Conservation (phyloP, 2,329 filamentous ascomycete species). For the Venturiaceae sp. region DNA sequence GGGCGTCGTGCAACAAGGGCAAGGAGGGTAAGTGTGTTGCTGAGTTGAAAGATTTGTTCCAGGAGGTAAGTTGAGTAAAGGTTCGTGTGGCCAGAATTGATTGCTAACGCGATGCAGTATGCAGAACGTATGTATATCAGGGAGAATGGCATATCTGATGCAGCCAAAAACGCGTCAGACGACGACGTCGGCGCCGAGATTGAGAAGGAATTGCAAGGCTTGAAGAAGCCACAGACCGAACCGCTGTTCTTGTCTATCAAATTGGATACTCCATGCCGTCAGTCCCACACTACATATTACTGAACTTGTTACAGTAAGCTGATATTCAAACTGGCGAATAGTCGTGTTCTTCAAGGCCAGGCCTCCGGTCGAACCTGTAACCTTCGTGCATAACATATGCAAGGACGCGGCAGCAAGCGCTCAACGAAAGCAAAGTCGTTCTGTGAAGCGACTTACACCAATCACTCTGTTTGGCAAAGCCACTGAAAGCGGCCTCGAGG, state of each 20-base stretch:
- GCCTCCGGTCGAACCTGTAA: conserved; percentile 48
- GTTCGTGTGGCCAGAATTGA: not conserved
- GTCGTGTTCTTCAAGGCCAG: conserved; percentile 50
- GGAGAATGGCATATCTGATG: conserved; percentile 25
- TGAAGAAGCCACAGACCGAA: conserved; percentile 42
- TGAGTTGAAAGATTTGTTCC: conserved; percentile 57
- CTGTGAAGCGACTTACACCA: conserved; percentile 50
- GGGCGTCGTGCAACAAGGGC: conserved; percentile 65
- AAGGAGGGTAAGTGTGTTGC: conserved; percentile 60
- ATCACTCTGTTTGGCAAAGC: conserved; percentile 54
- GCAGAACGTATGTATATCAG: conserved; percentile 45
- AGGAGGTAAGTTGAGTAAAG: conserved; percentile 43
- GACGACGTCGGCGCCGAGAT: conserved; percentile 65
- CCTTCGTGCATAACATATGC: conserved; percentile 50
- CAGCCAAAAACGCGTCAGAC: conserved; percentile 26
- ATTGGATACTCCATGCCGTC: conserved; percentile 46
- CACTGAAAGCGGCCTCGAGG: conserved; percentile 56
- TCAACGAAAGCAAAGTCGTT: conserved; percentile 44
- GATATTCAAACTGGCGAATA: conserved; percentile 16
- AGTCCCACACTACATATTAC: conserved; percentile 14
- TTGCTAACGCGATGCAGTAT: conserved; percentile 39
- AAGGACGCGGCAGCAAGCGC: conserved; percentile 42
- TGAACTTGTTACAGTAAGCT: conserved; percentile 40
- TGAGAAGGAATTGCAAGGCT: conserved; percentile 56
- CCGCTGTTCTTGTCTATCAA: conserved; percentile 43